A percentile compares a stretch with the other conserved stretches of the same genome.
phyloP scores from a whole-genome alignment of 176 grass and related monocot genomes.

The Carex myosuroides region DNA sequence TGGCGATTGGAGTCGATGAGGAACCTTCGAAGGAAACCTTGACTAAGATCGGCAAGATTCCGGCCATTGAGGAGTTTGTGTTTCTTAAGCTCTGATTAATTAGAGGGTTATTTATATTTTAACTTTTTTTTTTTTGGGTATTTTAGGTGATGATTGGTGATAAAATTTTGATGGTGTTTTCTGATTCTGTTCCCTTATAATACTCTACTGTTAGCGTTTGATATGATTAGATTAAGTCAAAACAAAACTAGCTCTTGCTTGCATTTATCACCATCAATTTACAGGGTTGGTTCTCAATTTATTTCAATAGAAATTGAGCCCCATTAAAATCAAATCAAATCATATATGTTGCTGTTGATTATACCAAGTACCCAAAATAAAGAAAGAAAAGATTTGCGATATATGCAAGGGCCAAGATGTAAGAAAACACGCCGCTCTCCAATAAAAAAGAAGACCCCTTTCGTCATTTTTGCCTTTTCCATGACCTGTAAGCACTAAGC shows the following conservation, averaged over 20 bases:
- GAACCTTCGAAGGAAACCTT: conserved; percentile 48
- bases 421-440: background rate
- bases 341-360: no score
- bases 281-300: background rate
- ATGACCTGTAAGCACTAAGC: background rate
- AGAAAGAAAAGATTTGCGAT: background rate
- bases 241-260: background rate
- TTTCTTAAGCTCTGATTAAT: conserved; percentile 60
- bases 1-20: conserved; percentile 81
- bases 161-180: background rate
- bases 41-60: conserved; percentile 67
- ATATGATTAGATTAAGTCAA: no score
- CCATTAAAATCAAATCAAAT: no score
- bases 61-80: conserved; percentile 76
- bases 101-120: background rate
- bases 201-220: background rate
- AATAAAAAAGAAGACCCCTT: background rate
- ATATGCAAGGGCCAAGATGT: background rate
- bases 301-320: background rate
- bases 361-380: no score
- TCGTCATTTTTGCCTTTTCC: background rate
- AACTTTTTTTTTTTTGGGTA: background rate
- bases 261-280: background rate
- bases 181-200: background rate
- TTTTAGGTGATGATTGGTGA: background rate